These are phyloP conservation scores for Yamadazyma triangularis DNA, from an alignment of 1,139 yeast species.

Conservation along the genomic window DNA sequence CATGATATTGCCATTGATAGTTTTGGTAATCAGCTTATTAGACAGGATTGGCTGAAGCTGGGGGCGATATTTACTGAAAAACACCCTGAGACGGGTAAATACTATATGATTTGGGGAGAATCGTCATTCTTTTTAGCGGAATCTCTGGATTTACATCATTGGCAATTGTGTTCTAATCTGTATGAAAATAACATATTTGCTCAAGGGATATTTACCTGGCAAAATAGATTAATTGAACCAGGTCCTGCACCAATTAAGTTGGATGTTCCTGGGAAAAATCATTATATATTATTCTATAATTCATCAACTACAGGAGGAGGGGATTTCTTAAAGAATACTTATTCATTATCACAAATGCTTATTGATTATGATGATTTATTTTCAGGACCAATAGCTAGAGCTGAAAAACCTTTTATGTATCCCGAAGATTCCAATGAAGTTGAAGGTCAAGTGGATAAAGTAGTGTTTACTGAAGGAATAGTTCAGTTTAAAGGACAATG, in stretches of 20 bases:
- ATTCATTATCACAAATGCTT: constrained; percentile 39
- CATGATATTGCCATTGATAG: constrained; percentile 26
- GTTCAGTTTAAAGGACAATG: constrained; percentile 42
- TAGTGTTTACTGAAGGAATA: constrained; percentile 43
- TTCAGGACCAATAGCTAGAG: constrained; percentile 35
- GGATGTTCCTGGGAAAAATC: constrained; percentile 24
- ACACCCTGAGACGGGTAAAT: constrained; percentile 26
- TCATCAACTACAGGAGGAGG: constrained; percentile 38
- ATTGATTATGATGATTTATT: constrained; percentile 35
- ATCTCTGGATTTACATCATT: constrained; percentile 30
- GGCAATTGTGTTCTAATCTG: constrained; percentile 24
- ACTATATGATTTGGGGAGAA: constrained; percentile 47
- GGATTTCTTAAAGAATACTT: constrained; percentile 26
- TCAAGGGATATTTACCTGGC: constrained; percentile 26
- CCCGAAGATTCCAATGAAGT: constrained; percentile 37
- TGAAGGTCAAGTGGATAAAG: constrained; percentile 40
- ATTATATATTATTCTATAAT: constrained; percentile 39
- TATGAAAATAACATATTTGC: constrained; percentile 24
- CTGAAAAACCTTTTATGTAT: constrained; percentile 32
- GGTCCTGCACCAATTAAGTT: constrained; percentile 43
- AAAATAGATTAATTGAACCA: constrained; percentile 37
- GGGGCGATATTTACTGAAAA: constrained; percentile 40
- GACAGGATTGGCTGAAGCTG: constrained; percentile 41
- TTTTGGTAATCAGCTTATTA: constrained; percentile 20
- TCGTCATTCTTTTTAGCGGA: constrained; percentile 35